Evolutionary conservation across 306 rosid genomes (phyloP), one percentile per base, ranked within the genome.

Genomic region (Dalbergia oliveri): DNA sequence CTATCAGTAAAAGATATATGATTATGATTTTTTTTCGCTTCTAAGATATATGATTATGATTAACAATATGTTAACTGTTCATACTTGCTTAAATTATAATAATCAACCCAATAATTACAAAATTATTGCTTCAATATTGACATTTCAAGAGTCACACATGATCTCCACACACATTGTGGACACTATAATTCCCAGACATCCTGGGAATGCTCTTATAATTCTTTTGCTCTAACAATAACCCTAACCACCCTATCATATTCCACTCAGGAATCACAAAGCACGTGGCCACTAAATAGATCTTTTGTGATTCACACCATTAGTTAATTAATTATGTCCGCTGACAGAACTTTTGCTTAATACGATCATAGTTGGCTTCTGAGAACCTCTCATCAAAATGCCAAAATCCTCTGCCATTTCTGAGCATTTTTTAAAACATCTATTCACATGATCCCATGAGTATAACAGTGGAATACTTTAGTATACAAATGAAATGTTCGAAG

Each of bases 271-370:
- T 73, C 67, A 76, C 64, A 78, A 82, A 71, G 79, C 92, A 87
- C 81, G 89, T 87, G 94, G 87, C 85, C 91, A 90, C 90, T 73
- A 61, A 84, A 84, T 66, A 72, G 58, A 41, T 79, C 84, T 79
- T 70, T 62, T 66, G 39, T 59, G 53, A 65, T 66, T 69, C 76
- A 43, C 64, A 43, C 64, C 50, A 77, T 51, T 86, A 72, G 12
- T 84, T 84, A 73, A 26, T 76, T 34, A 66, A 69, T 49, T 77
- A 53, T 62, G 67, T 63, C 57, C 75, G 69, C 84, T 58, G 77
- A 54, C 71, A 59, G 63, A 82, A 72, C 43, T 66, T 67, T 82
- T 4, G 59, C 58, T 69, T 16, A 62, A 51, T 11, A 11, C 3
- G 57, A 31, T 47, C 45, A 67, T 78, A 85, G 88, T 84, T 80